Percentiles rank a stretch among this genome's conserved stretches.
phyloP scores from a whole-genome alignment of 345 rosid species.

The Aquilaria malaccensis region DNA sequence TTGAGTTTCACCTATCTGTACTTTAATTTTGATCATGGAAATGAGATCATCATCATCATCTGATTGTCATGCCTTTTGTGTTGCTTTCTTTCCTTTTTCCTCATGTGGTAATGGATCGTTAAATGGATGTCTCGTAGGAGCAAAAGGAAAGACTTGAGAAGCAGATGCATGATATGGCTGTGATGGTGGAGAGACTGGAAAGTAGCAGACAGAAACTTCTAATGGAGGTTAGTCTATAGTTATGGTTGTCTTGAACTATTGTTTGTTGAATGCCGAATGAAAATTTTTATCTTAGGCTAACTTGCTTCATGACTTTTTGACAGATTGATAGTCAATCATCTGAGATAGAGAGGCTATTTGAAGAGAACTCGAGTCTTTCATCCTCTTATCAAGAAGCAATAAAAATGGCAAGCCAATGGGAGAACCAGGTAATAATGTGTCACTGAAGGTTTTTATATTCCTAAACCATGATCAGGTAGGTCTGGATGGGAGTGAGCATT shows the following conservation, averaged over 20 bases:
- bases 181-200: slow-evolving; percentile 86
- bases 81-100: slow-evolving; percentile 1
- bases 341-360: slow-evolving; percentile 91
- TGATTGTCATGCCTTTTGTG: neutral
- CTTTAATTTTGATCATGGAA: neutral
- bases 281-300: slow-evolving; percentile 8
- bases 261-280: slow-evolving; percentile 5
- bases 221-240: slow-evolving; percentile 50
- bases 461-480: neutral
- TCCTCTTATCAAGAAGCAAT: slow-evolving; percentile 69
- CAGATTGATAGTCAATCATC: slow-evolving; percentile 97
- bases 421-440: slow-evolving; percentile 43
- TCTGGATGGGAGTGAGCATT: too few relatives aligned
- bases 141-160: slow-evolving; percentile 80
- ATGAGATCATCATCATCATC: neutral
- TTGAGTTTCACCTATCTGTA: too few relatives aligned
- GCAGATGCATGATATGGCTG: slow-evolving; percentile 95
- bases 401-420: slow-evolving; percentile 65
- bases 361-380: slow-evolving; percentile 69
- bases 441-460: neutral
- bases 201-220: slow-evolving; percentile 94
- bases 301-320: slow-evolving; percentile 9
- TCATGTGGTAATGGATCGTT: neutral
- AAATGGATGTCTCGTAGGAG: slow-evolving; percentile 41
- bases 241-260: slow-evolving; percentile 8